Percentiles rank a stretch among this genome's conserved stretches.
These are phyloP conservation scores for Geranomyces variabilis DNA, from an alignment of 192 early-diverging fungal species.

Conservation along the genomic window DNA sequence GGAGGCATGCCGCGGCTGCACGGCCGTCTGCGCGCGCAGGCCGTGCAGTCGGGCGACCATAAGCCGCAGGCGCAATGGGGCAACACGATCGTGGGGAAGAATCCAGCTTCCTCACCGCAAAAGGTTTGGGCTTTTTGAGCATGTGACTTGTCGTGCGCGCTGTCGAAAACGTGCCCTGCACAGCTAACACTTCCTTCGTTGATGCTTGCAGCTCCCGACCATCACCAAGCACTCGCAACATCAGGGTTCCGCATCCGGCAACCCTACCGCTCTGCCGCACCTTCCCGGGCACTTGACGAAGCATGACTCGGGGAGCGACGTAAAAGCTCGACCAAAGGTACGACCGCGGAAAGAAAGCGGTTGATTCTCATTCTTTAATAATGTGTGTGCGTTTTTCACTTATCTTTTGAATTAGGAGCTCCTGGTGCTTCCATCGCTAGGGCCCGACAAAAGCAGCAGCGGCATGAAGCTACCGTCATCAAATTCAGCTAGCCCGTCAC, in stretches of 20 bases:
- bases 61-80: constrained; percentile 8
- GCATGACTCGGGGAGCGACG: not conserved
- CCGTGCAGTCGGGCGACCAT: not conserved
- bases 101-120: constrained; percentile 3
- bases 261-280: not conserved
- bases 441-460: constrained; percentile 2
- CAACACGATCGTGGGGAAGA: constrained; percentile 23
- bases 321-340: constrained; percentile 6
- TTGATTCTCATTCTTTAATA: too few relatives aligned
- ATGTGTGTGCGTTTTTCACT: too few relatives aligned
- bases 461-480: too few relatives aligned
- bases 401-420: not conserved
- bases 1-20: not conserved
- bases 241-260: not conserved
- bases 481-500: not conserved
- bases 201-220: not conserved
- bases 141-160: not conserved
- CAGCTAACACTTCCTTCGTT: not conserved
- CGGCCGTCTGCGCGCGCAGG: constrained; percentile 9
- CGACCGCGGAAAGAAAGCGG: too few relatives aligned
- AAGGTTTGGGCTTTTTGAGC: constrained; percentile 3
- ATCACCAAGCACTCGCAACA: constrained; percentile 1
- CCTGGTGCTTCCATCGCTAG: constrained; percentile 7
- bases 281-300: constrained; percentile 5
- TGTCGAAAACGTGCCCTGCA: not conserved